These are phyloP conservation scores for Lactuca saligna DNA, from an alignment of 129 eudicot genomes.

Conservation along the genomic window DNA sequence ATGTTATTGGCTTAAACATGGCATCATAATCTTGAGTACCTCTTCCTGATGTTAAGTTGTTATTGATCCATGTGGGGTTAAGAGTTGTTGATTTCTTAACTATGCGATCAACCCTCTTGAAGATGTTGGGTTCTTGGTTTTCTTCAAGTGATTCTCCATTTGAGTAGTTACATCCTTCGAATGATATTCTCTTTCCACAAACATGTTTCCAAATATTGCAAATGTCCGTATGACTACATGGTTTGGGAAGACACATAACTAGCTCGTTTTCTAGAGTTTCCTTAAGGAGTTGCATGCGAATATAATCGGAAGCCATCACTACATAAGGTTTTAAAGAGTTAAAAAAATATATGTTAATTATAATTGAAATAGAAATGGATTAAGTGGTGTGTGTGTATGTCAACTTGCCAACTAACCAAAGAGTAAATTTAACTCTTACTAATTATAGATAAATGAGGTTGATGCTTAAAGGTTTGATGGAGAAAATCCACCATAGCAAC, in stretches of 20 bases:
- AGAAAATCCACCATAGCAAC: slow-evolving; percentile 15
- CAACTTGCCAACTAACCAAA: background rate
- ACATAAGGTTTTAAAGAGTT: background rate
- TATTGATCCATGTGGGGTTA: background rate
- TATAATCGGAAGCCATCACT: slow-evolving; percentile 23
- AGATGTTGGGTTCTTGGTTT: background rate
- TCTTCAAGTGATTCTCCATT: background rate
- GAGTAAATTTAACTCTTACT: slow-evolving; percentile 1
- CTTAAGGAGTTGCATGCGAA: background rate
- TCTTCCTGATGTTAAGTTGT: slow-evolving; percentile 1
- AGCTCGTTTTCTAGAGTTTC: slow-evolving; percentile 1
- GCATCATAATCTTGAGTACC: slow-evolving; percentile 8
- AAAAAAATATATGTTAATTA: background rate
- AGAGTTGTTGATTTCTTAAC: background rate
- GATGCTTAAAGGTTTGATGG: background rate
- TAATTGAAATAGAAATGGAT: background rate
- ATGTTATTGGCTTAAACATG: slow-evolving; percentile 1
- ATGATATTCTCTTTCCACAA: slow-evolving; percentile 11
- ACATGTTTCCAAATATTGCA: slow-evolving; percentile 28
- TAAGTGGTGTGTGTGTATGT: background rate
- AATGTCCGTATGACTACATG: slow-evolving; percentile 18
- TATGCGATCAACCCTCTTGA: background rate
- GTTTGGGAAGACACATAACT: slow-evolving; percentile 17
- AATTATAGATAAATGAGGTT: slow-evolving; percentile 20
- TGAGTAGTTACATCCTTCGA: background rate